These are phyloP conservation scores for Lactarius sanguifluus DNA, from an alignment of 768 basidiomycete genomes.

Conservation along the genomic window DNA sequence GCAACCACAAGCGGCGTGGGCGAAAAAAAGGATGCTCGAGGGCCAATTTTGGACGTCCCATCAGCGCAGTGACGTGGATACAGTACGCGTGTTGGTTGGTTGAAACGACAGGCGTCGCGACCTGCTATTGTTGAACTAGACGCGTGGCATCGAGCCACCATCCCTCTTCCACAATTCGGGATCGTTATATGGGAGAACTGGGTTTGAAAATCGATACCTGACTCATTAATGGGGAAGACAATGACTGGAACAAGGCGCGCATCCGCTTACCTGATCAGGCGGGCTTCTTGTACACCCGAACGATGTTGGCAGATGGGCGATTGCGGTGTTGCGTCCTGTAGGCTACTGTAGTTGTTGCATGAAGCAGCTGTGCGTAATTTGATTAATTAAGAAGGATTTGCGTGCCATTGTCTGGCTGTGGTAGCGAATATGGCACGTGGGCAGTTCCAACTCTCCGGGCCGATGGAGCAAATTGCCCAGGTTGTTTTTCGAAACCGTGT, in stretches of 20 bases:
- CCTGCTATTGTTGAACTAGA: neutral
- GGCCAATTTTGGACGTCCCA: neutral
- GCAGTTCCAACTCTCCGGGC: neutral
- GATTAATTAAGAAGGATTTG: neutral
- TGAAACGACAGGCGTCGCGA: neutral
- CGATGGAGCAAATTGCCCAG: neutral
- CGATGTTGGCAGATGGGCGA: neutral
- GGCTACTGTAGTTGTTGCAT: neutral
- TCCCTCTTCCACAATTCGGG: neutral
- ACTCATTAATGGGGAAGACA: conserved; percentile 12
- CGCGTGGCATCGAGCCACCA: neutral
- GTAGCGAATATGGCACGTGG: neutral
- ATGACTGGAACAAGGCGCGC: neutral
- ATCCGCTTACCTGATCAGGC: conserved; percentile 1
- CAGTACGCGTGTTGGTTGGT: neutral
- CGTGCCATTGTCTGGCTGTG: neutral
- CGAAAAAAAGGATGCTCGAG: neutral
- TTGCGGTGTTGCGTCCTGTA: neutral
- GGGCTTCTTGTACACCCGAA: neutral
- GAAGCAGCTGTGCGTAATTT: neutral
- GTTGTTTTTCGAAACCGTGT: neutral
- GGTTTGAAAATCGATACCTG: conserved; percentile 13
- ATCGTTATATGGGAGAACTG: neutral
- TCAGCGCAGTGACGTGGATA: neutral
- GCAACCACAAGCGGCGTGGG: neutral